Base-by-base conservation (phyloP, 345 rosid species). In the Eucalyptus dawsonii region DNA sequence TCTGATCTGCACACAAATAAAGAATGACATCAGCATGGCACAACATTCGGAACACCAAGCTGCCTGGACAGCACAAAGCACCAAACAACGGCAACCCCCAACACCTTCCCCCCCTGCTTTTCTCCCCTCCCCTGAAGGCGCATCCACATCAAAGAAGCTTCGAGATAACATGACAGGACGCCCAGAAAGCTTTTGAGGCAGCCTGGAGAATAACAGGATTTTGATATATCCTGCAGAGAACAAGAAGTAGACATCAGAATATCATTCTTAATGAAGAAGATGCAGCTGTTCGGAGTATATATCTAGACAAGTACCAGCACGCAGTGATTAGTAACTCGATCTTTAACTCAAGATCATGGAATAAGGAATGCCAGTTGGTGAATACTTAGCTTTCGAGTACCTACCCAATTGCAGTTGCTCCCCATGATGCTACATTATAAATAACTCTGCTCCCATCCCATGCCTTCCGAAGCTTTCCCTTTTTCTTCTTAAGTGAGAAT, bases 381-480 rank as follows among this genome's bases (percentile, higher is more conserved):
- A 87, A 87, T 21, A 37, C 88, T 14, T 13, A 34, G 49, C 65
- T 31, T 45, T 45, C 15, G 53, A 86, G 51, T 86, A 50, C 93
- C 67, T 93, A 98, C 99, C 99, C 99, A 50, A 96, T 92, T 4
- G 96, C 99, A 88, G 99, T 98, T 91, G 99, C 99, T 9, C 99
- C 97, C 99, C 99, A 98, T 13, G 99, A 98, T 56, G 99, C 99
- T 60, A 96, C 96, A 40, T 98, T 97, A 91, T 98, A 97, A 58
- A 96, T 86, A 80, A 98, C 97, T 93, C 96, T 97, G 93, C 99
- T 98, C 91, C 99, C 99, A 81, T 98, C 99, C 99, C 97, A 98
- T 37, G 98, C 99, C 95, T 94, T 97, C 22, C 95, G 96, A 91
- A 98, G 97, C 93, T 95, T 98, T 89, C 99, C 99, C 88, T 95